These are phyloP conservation scores for Camelina laxa DNA, from an alignment of 345 rosid species.

Conservation along the genomic window DNA sequence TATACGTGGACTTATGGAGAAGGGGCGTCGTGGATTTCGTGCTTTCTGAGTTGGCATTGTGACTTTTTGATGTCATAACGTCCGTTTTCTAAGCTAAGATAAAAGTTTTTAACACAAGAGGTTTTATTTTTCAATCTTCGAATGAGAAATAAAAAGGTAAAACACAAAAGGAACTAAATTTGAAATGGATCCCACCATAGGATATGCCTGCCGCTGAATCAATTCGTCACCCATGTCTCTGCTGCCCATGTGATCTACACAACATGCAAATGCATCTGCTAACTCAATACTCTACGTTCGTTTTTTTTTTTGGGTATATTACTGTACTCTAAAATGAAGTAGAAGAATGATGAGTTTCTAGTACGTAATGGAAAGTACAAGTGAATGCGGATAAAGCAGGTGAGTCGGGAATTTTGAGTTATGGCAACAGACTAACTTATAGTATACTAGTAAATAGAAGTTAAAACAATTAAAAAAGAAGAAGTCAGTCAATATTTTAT, in stretches of 20 bases:
- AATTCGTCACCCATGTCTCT: slow-evolving; percentile 28
- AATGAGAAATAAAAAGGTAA: not conserved
- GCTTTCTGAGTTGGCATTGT: slow-evolving; percentile 57
- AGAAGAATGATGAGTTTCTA: slow-evolving; percentile 7
- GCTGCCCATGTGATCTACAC: slow-evolving; percentile 31
- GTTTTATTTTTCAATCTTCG: not conserved
- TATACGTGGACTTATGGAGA: slow-evolving; percentile 19
- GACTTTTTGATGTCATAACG: slow-evolving; percentile 52
- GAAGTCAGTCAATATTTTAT: slow-evolving; percentile 17
- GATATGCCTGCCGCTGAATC: slow-evolving; percentile 4
- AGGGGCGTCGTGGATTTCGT: slow-evolving; percentile 38
- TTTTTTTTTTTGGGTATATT: too few species aligned
- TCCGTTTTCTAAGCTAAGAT: slow-evolving; percentile 32
- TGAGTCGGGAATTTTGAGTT: not conserved
- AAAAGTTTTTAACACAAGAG: not conserved
- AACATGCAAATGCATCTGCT: slow-evolving; percentile 1
- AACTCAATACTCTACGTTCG: too few species aligned
- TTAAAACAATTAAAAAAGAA: not conserved
- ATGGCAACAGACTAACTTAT: slow-evolving; percentile 1
- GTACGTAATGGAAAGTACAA: not conserved
- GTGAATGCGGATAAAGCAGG: not conserved
- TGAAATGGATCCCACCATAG: slow-evolving; percentile 30
- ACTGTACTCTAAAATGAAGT: not conserved
- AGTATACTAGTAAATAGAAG: not conserved
- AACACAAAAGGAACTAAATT: slow-evolving; percentile 13